phyloP scores from a whole-genome alignment of 306 rosid species.

The Vicia villosa region DNA sequence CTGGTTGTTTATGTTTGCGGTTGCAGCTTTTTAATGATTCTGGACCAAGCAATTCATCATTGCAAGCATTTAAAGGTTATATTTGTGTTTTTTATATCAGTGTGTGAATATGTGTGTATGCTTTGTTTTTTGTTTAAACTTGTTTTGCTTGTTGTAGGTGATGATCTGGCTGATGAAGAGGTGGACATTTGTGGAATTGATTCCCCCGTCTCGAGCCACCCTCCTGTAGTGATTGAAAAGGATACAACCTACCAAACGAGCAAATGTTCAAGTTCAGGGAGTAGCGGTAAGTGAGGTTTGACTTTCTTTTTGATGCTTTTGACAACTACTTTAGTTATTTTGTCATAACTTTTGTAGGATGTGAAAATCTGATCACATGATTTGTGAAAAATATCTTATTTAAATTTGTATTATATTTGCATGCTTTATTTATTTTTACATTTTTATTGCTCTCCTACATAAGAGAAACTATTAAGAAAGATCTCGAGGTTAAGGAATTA shows the following conservation, averaged over 20 bases:
- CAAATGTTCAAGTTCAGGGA: conserved; percentile 44
- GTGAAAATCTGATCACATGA: conserved; percentile 18
- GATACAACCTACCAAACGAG: conserved; percentile 37
- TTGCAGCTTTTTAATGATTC: conserved; percentile 56
- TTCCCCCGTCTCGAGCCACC: conserved; percentile 61
- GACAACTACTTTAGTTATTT: not conserved
- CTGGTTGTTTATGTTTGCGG: conserved; percentile 21
- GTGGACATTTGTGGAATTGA: conserved; percentile 66
- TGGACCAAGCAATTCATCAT: conserved; percentile 70
- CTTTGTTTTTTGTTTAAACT: conserved; percentile 9
- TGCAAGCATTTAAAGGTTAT: conserved; percentile 74
- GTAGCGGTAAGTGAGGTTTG: conserved; percentile 46
- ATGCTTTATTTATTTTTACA: not conserved
- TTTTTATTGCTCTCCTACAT: not conserved
- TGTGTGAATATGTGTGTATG: not conserved
- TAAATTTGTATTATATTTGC: not conserved
- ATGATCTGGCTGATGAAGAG: conserved; percentile 61
- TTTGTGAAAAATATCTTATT: not conserved
- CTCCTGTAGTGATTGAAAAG: conserved; percentile 57
- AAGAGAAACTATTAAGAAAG: no score
- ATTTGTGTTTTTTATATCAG: conserved; percentile 26
- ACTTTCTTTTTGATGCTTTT: conserved; percentile 20
- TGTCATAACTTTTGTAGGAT: not conserved
- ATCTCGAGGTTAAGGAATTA: no score
- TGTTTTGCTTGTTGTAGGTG: conserved; percentile 49